Evolutionary conservation across 352 stramenopile genomes (phyloP), one percentile per base, ranked within the genome.

Genomic region (Phytopythium delawarense): DNA sequence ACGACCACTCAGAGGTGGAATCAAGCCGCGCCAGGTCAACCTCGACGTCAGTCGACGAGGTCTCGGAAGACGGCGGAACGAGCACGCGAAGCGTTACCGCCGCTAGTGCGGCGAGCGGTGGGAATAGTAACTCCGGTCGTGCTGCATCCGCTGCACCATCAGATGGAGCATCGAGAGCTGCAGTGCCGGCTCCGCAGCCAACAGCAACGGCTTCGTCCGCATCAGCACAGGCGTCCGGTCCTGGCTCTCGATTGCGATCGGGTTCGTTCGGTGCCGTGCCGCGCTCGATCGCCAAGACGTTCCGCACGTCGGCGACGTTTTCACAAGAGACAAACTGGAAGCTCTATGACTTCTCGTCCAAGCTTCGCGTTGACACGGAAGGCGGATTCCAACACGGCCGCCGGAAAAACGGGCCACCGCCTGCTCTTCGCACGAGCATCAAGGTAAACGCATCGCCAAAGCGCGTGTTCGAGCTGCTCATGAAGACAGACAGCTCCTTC

Each of bases 381-480:
- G 68, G 77, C 25, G 71, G 66, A 0, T 76, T 70, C 37, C 69
- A 84, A 20, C 71, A 81, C n/a, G 80, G 59, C 42, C 72, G 64
- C 21, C 54, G 70, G 40, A 72, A 67, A 15, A 67, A 59, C 15
- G 62, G 64, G 25, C 69, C 73, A 0, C 79, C 81, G 25, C 84
- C 84, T 59, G 84, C 84, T 7, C 67, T 92, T 32, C 81, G 84
- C 0, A 91, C 84, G 45, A 92, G 81, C 45, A 64, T 91, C 7
- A 89, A 89, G 40, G 78, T 94, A 12, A 74, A 79, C 34, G 75
- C 78, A 0, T 90, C 81, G 0, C 76, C 83, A 18, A 72, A 78
- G 40, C 81, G 80, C 49, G 82, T 94, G 18, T 92, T 92, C 57
- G 83, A 94, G 37, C 72, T 91, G 72, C 69, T 94, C 18, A 83